These are phyloP conservation scores for Nakazawaea populi DNA, from an alignment of 805 yeast genomes.

Conservation along the genomic window DNA sequence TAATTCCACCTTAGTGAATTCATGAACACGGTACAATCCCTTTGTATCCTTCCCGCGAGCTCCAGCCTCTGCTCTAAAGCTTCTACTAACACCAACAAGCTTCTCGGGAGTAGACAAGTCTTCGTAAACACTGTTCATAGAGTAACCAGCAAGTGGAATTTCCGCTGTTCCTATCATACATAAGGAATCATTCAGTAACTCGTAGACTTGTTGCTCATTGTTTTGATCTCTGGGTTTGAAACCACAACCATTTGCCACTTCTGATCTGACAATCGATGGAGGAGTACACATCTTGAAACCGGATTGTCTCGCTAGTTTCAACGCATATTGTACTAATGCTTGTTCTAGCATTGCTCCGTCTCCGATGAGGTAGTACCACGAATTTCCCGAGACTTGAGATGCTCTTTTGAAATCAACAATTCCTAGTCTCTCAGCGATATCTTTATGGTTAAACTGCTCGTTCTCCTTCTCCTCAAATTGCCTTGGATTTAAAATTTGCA, in stretches of 20 bases:
- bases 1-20: slow-evolving; percentile 90
- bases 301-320: slow-evolving; percentile 53
- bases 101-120: slow-evolving; percentile 44
- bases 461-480: slow-evolving; percentile 16
- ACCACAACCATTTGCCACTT: slow-evolving; percentile 84
- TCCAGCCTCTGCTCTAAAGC: slow-evolving; percentile 96
- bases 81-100: slow-evolving; percentile 75
- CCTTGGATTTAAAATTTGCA: slow-evolving; percentile 46
- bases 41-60: slow-evolving; percentile 90
- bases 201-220: slow-evolving; percentile 80
- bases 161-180: slow-evolving; percentile 94
- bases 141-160: slow-evolving; percentile 83
- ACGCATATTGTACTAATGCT: slow-evolving; percentile 78
- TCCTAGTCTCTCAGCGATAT: slow-evolving; percentile 61
- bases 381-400: slow-evolving; percentile 70
- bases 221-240: slow-evolving; percentile 89
- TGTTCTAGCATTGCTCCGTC: slow-evolving; percentile 88
- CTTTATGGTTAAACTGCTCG: slow-evolving; percentile 50
- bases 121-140: slow-evolving; percentile 43
- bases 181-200: slow-evolving; percentile 41
- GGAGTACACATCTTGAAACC: slow-evolving; percentile 76
- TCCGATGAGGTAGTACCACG: slow-evolving; percentile 80
- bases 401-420: slow-evolving; percentile 70
- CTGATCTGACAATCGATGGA: slow-evolving; percentile 79
- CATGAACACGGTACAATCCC: slow-evolving; percentile 93